These are phyloP conservation scores for Pichia exigua DNA, from an alignment of 805 yeast species.

Conservation along the genomic window DNA sequence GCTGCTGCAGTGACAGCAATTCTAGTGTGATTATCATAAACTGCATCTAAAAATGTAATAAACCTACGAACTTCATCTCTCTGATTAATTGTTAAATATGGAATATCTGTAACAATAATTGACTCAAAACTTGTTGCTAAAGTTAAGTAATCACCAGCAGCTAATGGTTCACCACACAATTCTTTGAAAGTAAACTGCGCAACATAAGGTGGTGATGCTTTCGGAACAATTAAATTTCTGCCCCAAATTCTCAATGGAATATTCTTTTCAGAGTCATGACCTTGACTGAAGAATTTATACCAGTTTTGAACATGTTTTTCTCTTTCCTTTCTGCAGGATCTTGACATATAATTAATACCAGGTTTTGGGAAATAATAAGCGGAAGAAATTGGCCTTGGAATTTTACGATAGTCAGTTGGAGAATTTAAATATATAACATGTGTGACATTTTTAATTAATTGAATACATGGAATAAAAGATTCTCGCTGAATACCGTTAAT, in stretches of 20 bases:
- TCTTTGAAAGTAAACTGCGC: constrained; percentile 86
- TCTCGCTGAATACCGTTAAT: constrained; percentile 91
- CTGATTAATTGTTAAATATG: constrained; percentile 66
- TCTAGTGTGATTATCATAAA: constrained; percentile 83
- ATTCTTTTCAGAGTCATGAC: constrained; percentile 35
- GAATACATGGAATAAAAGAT: constrained; percentile 87
- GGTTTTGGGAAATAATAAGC: constrained; percentile 71
- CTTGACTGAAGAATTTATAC: constrained; percentile 72
- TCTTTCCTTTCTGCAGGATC: constrained; percentile 43
- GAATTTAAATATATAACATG: constrained; percentile 77
- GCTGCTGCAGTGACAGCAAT: constrained; percentile 87
- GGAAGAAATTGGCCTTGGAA: constrained; percentile 73
- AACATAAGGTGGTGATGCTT: constrained; percentile 66
- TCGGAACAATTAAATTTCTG: constrained; percentile 67
- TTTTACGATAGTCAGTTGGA: constrained; percentile 88
- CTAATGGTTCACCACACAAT: constrained; percentile 77
- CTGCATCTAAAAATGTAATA: constrained; percentile 92
- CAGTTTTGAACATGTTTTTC: constrained; percentile 61
- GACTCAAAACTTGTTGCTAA: constrained; percentile 69
- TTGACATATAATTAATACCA: constrained; percentile 47
- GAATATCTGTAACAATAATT: constrained; percentile 88
- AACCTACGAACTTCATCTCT: constrained; percentile 85
- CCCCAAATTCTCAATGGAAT: constrained; percentile 73
- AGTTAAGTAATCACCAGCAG: constrained; percentile 91
- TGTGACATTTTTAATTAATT: constrained; percentile 62